phyloP scores from a whole-genome alignment of 169 alveolate genomes.

The Plasmodium sp. region DNA sequence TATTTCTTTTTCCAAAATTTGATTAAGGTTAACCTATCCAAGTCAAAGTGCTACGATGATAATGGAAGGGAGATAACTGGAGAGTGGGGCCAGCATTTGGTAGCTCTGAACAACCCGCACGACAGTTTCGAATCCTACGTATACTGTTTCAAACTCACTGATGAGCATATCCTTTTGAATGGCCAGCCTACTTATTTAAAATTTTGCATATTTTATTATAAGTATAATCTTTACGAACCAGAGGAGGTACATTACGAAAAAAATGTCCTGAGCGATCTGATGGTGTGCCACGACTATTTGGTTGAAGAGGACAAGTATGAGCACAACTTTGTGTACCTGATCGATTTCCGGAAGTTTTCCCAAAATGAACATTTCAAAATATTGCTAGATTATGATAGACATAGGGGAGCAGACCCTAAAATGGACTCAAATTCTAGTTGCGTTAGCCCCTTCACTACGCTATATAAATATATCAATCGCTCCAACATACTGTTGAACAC shows the following conservation, averaged over 20 bases:
- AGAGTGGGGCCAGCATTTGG: slow-evolving; percentile 39
- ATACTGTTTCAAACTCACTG: slow-evolving; percentile 23
- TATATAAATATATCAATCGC: slow-evolving; percentile 55
- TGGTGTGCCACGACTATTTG: background rate
- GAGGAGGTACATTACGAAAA: slow-evolving; percentile 37
- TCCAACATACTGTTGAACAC: slow-evolving; percentile 15
- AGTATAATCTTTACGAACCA: slow-evolving; percentile 49
- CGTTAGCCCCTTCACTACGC: background rate
- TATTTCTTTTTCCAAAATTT: slow-evolving; percentile 48
- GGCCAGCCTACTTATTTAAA: slow-evolving; percentile 17
- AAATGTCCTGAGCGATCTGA: slow-evolving; percentile 38
- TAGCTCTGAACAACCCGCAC: background rate
- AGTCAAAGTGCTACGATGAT: slow-evolving; percentile 43
- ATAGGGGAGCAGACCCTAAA: background rate
- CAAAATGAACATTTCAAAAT: slow-evolving; percentile 22
- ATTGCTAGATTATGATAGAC: slow-evolving; percentile 4
- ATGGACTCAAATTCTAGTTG: background rate
- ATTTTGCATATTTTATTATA: slow-evolving; percentile 43
- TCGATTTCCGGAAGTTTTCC: slow-evolving; percentile 36
- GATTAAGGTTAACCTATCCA: slow-evolving; percentile 20
- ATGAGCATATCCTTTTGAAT: background rate
- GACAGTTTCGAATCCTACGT: slow-evolving; percentile 43
- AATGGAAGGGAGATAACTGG: slow-evolving; percentile 33
- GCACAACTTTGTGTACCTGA: background rate
- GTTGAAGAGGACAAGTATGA: slow-evolving; percentile 22